Percentiles rank a stretch among this genome's conserved stretches.
phyloP scores from a whole-genome alignment of 768 basidiomycete genomes.

The Boletus vinaceobasis region DNA sequence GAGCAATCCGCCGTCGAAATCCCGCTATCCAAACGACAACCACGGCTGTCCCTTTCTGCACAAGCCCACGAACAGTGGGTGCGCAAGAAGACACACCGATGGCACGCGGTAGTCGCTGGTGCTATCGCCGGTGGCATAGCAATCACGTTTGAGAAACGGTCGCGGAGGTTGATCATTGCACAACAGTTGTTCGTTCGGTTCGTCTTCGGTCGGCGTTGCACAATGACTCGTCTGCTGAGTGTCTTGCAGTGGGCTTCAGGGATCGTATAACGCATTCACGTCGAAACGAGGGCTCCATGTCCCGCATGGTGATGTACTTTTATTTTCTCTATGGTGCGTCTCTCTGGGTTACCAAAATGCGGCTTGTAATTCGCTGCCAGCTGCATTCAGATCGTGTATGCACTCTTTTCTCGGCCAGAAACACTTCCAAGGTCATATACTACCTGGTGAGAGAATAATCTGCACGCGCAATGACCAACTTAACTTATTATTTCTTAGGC shows the following conservation, averaged over 20 bases:
- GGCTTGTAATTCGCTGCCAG: slow-evolving; percentile 32
- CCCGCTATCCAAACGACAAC: slow-evolving; percentile 32
- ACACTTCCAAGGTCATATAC: slow-evolving; percentile 79
- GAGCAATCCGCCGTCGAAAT: slow-evolving; percentile 17
- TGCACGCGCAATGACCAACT: not conserved
- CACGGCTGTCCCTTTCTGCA: slow-evolving; percentile 59
- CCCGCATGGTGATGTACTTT: slow-evolving; percentile 78
- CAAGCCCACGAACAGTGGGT: slow-evolving; percentile 62
- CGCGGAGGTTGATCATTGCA: slow-evolving; percentile 62
- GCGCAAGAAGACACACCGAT: slow-evolving; percentile 63
- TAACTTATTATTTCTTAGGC: slow-evolving; percentile 46
- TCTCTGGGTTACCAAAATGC: not conserved
- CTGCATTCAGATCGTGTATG: slow-evolving; percentile 85
- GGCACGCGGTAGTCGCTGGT: slow-evolving; percentile 82
- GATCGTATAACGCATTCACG: slow-evolving; percentile 79
- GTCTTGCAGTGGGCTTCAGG: slow-evolving; percentile 73
- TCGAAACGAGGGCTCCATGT: slow-evolving; percentile 62
- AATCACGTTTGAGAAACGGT: slow-evolving; percentile 73
- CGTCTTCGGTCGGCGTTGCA: not conserved
- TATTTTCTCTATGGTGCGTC: slow-evolving; percentile 71
- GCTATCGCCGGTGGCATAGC: slow-evolving; percentile 68
- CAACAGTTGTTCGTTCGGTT: slow-evolving; percentile 88
- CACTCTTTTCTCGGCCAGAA: slow-evolving; percentile 72
- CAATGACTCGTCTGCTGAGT: not conserved
- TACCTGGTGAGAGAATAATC: slow-evolving; percentile 50